Evolutionary conservation across 2,329 filamentous ascomycete species (phyloP).

Genomic region (Graphium sp.): DNA sequence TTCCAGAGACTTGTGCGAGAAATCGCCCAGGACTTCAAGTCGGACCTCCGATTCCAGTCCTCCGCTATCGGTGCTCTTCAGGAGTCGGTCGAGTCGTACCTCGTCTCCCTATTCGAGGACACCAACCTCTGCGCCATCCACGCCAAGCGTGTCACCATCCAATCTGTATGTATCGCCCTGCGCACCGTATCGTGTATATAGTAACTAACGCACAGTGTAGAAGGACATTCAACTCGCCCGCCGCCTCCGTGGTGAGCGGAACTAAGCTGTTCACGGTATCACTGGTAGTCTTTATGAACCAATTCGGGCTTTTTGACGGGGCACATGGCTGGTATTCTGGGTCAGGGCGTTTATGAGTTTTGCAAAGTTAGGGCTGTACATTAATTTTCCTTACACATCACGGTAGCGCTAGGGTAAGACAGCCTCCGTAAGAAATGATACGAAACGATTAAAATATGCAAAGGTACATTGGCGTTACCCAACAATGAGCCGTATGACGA

Average conservation of each 20-base stretch:
- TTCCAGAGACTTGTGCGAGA: constrained; percentile 97
- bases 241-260: constrained; percentile 85
- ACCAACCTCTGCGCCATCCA: constrained; percentile 98
- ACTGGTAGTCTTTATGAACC: no score
- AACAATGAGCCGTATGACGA: no score
- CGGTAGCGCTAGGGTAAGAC: no score
- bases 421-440: no score
- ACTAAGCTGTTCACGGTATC: constrained; percentile 47
- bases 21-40: constrained; percentile 92
- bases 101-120: constrained; percentile 95
- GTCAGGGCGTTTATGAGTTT: no score
- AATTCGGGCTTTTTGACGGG: no score
- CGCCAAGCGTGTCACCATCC: constrained; percentile 98
- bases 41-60: constrained; percentile 91
- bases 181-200: no score
- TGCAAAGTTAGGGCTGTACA: no score
- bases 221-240: constrained; percentile 97
- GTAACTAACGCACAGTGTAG: constrained; percentile 5
- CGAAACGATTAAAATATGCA: no score
- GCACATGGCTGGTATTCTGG: no score
- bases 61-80: constrained; percentile 94
- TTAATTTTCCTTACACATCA: no score
- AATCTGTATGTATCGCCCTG: constrained; percentile 25
- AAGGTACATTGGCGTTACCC: no score
- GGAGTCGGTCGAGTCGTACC: constrained; percentile 97